Conservation (phyloP, 2,329 filamentous ascomycete species). For the Claviceps citrina region DNA sequence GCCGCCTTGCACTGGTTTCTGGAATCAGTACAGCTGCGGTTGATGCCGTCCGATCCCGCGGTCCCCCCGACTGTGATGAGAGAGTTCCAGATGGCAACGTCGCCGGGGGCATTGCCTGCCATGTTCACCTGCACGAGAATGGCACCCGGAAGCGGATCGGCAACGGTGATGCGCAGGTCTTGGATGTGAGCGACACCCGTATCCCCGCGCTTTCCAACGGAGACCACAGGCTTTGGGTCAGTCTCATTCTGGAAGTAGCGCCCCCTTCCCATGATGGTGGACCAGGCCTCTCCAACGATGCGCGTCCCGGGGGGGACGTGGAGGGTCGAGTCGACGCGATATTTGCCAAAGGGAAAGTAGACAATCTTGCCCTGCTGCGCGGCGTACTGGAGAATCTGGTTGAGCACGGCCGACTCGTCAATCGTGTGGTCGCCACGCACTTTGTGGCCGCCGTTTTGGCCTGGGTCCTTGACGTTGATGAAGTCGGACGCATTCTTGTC, state of each 20-base stretch:
- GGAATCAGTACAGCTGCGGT: slow-evolving; percentile 20
- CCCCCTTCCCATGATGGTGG: slow-evolving; percentile 32
- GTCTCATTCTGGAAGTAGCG: slow-evolving; percentile 23
- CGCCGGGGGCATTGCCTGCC: slow-evolving; percentile 26
- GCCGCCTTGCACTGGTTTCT: slow-evolving; percentile 29
- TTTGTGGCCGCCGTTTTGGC: slow-evolving; percentile 14
- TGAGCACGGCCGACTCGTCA: slow-evolving; percentile 24
- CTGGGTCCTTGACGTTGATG: slow-evolving; percentile 23
- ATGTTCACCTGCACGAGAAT: slow-evolving; percentile 36
- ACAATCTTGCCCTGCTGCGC: slow-evolving; percentile 16
- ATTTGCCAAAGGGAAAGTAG: slow-evolving; percentile 16
- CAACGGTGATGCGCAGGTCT: slow-evolving; percentile 36
- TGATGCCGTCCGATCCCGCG: slow-evolving; percentile 11
- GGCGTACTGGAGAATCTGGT: slow-evolving; percentile 22
- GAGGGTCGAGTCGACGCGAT: slow-evolving; percentile 14
- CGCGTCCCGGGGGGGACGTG: slow-evolving; percentile 23
- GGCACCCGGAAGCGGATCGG: slow-evolving; percentile 25
- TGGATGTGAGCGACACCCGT: slow-evolving; percentile 32
- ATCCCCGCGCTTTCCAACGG: slow-evolving; percentile 21
- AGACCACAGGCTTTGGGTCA: not conserved
- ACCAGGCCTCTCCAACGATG: slow-evolving; percentile 40
- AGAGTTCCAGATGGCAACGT: slow-evolving; percentile 35
- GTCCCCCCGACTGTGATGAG: slow-evolving; percentile 31
- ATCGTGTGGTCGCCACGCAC: slow-evolving; percentile 23
- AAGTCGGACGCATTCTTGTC: slow-evolving; percentile 14